Percentiles rank a stretch among this genome's conserved stretches.
Conservation (phyloP, 805 yeast species). For the Teunomyces stri region DNA sequence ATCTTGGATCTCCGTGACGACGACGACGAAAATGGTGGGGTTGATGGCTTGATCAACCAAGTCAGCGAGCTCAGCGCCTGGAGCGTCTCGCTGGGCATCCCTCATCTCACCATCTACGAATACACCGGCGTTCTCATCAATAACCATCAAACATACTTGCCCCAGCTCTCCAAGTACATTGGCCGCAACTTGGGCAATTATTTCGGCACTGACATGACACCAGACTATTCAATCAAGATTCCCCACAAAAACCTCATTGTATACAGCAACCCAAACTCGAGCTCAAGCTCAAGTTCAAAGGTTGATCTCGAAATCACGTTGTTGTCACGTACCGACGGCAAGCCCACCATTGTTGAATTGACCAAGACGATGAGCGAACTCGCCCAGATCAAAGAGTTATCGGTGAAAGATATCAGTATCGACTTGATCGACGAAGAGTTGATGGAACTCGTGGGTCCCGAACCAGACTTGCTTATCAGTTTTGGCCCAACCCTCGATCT, state of each 20-base stretch:
- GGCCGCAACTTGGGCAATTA: constrained; percentile 60
- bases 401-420: constrained; percentile 66
- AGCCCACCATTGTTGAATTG: constrained; percentile 83
- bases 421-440: constrained; percentile 73
- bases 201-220: constrained; percentile 69
- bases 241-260: constrained; percentile 63
- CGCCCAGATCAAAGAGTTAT: constrained; percentile 58
- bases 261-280: constrained; percentile 26
- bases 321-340: constrained; percentile 77
- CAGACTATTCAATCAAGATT: constrained; percentile 57
- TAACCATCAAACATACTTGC: constrained; percentile 27
- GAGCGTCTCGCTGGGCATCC: constrained; percentile 87
- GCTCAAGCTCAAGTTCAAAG: constrained; percentile 20
- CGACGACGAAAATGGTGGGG: constrained; percentile 86
- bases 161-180: constrained; percentile 57
- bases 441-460: constrained; percentile 76
- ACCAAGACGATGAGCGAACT: constrained; percentile 83
- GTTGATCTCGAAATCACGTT: constrained; percentile 61
- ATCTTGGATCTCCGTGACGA: constrained; percentile 71
- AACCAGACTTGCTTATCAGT: constrained; percentile 83
- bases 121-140: constrained; percentile 64
- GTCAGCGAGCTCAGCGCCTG: constrained; percentile 79
- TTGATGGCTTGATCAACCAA: constrained; percentile 75
- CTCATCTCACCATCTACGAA: constrained; percentile 72
- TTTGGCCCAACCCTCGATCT: constrained; percentile 87